phyloP scores from a whole-genome alignment of 805 yeast species.

The Metschnikowia dekortorum region DNA sequence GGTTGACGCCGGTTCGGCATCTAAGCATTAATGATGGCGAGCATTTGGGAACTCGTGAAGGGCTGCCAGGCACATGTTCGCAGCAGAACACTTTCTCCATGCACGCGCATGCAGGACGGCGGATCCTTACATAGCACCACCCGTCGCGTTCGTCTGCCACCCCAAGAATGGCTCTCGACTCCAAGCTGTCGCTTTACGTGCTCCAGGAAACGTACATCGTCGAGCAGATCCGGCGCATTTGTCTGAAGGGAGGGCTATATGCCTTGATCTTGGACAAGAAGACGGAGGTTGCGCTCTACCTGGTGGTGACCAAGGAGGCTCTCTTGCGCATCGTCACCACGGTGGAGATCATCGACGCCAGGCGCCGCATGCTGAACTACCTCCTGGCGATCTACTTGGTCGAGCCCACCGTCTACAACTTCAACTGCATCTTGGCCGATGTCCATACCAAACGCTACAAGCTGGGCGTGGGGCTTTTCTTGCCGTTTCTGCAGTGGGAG shows the following conservation, averaged over 20 bases:
- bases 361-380: conserved; percentile 56
- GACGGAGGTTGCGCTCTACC: conserved; percentile 45
- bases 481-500: conserved; percentile 46
- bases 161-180: conserved; percentile 2
- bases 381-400: conserved; percentile 78
- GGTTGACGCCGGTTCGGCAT: too few species aligned
- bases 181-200: conserved; percentile 14
- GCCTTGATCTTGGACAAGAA: conserved; percentile 53
- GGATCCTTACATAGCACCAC: background rate
- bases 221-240: conserved; percentile 27
- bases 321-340: conserved; percentile 56
- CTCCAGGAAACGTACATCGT: conserved; percentile 15
- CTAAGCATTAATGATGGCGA: too few species aligned
- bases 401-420: conserved; percentile 61
- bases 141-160: background rate
- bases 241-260: conserved; percentile 28
- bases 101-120: background rate
- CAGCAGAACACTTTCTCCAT: background rate
- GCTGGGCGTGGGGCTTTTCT: conserved; percentile 65
- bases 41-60: too few species aligned
- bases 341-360: conserved; percentile 58
- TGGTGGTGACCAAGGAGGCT: conserved; percentile 45
- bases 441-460: conserved; percentile 68
- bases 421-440: conserved; percentile 78
- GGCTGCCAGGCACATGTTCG: background rate